A percentile compares a stretch with the other conserved stretches of the same genome.
These are phyloP conservation scores for Mucuna pruriens DNA, from an alignment of 306 rosid species.

Conservation along the genomic window DNA sequence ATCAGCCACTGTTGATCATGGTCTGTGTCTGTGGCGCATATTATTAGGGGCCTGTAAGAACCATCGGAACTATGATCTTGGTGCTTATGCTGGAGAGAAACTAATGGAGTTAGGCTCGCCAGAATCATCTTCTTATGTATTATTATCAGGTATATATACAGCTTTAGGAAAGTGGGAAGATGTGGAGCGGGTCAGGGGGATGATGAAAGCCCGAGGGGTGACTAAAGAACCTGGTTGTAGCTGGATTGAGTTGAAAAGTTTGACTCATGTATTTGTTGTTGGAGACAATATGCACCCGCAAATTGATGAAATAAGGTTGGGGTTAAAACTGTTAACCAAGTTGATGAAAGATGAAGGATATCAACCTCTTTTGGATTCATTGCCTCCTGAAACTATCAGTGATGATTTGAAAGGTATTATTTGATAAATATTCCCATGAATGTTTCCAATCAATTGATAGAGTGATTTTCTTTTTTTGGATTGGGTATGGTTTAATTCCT, in stretches of 20 bases:
- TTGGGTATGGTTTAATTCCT: neutral
- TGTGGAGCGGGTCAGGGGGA: conserved; percentile 74
- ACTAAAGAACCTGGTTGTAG: conserved; percentile 92
- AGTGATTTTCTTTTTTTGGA: neutral
- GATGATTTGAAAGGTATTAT: conserved; percentile 45
- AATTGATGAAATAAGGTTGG: conserved; percentile 56
- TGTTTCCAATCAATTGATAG: neutral
- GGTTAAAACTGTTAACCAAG: conserved; percentile 54
- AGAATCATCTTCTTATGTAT: conserved; percentile 77
- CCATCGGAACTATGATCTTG: conserved; percentile 68
- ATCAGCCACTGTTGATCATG: conserved; percentile 75
- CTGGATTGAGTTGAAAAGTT: conserved; percentile 82
- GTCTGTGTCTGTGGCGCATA: conserved; percentile 82
- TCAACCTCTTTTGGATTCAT: conserved; percentile 44
- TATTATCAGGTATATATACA: conserved; percentile 73
- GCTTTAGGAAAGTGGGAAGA: conserved; percentile 72
- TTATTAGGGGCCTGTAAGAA: conserved; percentile 79
- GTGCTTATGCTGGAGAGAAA: conserved; percentile 87
- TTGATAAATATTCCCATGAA: conserved; percentile 3
- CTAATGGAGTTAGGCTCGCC: conserved; percentile 75
- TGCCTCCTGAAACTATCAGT: neutral
- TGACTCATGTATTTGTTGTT: conserved; percentile 87
- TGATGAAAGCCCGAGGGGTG: conserved; percentile 80
- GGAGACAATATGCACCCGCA: conserved; percentile 85
- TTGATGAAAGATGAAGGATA: conserved; percentile 77